Evolutionary conservation across 2,329 filamentous ascomycete species (phyloP).

Genomic region (Microdochium nivale): DNA sequence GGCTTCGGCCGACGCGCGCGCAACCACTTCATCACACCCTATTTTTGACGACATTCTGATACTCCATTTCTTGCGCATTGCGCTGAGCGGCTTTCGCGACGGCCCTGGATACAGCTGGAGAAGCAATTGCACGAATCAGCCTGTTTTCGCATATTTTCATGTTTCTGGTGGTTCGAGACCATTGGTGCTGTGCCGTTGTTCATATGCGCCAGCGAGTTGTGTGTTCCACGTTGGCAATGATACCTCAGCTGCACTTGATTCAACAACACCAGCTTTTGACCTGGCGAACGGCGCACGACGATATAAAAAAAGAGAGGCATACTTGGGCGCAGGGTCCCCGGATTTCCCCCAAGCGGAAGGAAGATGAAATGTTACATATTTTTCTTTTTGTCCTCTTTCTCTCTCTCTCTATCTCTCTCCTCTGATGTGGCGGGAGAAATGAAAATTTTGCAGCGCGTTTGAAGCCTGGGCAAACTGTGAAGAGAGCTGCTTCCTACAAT

Average conservation of each 20-base stretch:
- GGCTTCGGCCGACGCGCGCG: constrained; percentile 1
- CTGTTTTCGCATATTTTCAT: not conserved
- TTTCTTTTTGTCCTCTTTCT: not conserved
- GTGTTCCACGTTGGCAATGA: constrained; percentile 1
- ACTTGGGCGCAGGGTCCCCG: constrained; percentile 2
- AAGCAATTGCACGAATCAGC: not conserved
- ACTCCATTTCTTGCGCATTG: constrained; percentile 10
- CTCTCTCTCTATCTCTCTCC: not conserved
- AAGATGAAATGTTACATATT: constrained; percentile 1
- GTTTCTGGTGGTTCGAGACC: not conserved
- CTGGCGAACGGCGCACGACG: constrained; percentile 32
- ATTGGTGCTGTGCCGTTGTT: not conserved
- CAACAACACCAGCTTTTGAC: constrained; percentile 5
- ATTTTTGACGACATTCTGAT: constrained; percentile 13
- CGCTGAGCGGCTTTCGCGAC: not conserved
- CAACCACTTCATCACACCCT: constrained; percentile 4
- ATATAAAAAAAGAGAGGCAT: constrained; percentile 20
- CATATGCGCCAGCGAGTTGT: not conserved
- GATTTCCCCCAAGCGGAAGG: constrained; percentile 1
- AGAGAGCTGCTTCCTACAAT: no score
- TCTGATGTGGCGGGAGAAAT: not conserved
- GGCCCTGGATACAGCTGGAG: not conserved
- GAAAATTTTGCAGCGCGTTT: not conserved
- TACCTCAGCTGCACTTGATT: not conserved
- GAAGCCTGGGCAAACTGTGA: not conserved